phyloP scores from a whole-genome alignment of 495 filamentous ascomycete genomes.

The Echria macrotheca region DNA sequence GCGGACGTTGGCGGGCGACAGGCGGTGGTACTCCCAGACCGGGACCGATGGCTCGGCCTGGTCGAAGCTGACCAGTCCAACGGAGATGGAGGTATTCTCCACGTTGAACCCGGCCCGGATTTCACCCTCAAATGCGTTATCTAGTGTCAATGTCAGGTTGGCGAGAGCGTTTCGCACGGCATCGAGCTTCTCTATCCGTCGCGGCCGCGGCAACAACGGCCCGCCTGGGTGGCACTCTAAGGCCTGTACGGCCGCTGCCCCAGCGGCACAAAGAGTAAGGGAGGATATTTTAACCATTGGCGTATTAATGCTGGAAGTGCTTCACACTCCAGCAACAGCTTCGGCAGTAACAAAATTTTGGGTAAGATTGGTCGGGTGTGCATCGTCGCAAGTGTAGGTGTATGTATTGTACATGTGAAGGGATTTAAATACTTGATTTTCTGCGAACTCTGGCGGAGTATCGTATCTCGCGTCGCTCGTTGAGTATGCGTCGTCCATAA shows the following conservation, averaged over 20 bases:
- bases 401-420: no score
- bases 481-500: no score
- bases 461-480: no score
- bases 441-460: no score
- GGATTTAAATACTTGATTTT: no score
- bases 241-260: conserved; percentile 2
- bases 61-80: conserved; percentile 10
- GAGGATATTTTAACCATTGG: background rate
- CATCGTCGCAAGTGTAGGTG: no score
- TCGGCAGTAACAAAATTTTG: no score
- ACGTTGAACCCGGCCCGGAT: conserved; percentile 15
- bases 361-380: no score
- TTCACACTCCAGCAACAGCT: no score
- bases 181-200: background rate
- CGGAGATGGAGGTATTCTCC: conserved; percentile 13
- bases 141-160: conserved; percentile 2
- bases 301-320: no score
- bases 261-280: background rate
- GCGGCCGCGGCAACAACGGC: conserved; percentile 8
- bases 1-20: conserved; percentile 19
- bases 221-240: conserved; percentile 14
- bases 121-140: conserved; percentile 4
- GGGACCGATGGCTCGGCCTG: conserved; percentile 4
- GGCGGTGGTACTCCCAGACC: conserved; percentile 31
- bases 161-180: background rate